A percentile compares a stretch with the other conserved stretches of the same genome.
These are phyloP conservation scores for Prunella vulgaris DNA, from an alignment of 257 asterid species.

Conservation along the genomic window DNA sequence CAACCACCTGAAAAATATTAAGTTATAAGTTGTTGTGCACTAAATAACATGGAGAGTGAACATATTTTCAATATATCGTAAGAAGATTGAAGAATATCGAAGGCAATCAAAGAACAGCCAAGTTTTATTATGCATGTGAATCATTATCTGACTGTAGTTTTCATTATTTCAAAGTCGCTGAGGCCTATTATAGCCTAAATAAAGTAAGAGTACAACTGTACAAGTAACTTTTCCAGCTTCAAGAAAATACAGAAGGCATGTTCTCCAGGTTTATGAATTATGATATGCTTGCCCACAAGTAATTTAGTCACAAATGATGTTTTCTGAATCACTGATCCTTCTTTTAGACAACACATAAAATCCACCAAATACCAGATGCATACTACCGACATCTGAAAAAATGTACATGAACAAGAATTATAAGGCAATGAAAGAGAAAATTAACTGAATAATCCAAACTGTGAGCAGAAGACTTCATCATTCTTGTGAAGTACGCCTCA, in stretches of 20 bases:
- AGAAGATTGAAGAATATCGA: background rate
- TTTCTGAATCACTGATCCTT: too few relatives aligned
- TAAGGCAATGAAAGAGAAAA: constrained; percentile 19
- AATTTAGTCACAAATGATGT: too few relatives aligned
- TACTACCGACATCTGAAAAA: background rate
- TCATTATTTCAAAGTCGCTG: background rate
- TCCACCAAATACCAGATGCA: constrained; percentile 15
- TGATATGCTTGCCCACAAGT: too few relatives aligned
- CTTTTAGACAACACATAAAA: background rate
- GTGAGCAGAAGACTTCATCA: constrained; percentile 72
- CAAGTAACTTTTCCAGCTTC: too few relatives aligned
- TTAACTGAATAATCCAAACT: constrained; percentile 72
- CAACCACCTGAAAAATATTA: constrained; percentile 47
- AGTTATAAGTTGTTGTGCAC: constrained; percentile 1
- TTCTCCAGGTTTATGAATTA: too few relatives aligned
- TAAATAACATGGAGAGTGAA: constrained; percentile 9
- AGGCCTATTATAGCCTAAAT: background rate
- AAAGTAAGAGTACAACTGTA: background rate
- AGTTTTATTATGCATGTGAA: background rate
- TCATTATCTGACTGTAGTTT: background rate
- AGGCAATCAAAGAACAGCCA: background rate
- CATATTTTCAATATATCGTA: background rate
- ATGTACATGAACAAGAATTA: constrained; percentile 19
- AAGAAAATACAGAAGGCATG: too few relatives aligned
- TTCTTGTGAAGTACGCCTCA: constrained; percentile 72